Base-by-base conservation (phyloP, 2,329 filamentous ascomycete species). In the Bimuria novae-zelandiae region DNA sequence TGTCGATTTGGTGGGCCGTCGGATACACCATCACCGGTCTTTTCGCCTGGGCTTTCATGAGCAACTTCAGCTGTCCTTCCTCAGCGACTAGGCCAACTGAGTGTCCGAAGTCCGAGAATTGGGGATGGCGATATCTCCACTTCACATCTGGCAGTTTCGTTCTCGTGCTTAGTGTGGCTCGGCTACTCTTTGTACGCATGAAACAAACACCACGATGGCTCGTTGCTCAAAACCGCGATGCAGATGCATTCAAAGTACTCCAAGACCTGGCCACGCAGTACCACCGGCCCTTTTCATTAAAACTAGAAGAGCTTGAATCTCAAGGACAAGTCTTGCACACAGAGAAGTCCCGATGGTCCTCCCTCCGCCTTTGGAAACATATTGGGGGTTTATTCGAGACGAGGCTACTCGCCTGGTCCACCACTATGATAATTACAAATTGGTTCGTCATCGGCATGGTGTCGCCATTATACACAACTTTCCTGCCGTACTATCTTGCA, bases 31-130 rank as follows among this genome's bases (percentile, higher is more conserved):
- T 67, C 19, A 62, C 62, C 39, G 63, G 63, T 10, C 43, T 67
- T 3, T 29, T 67, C 17, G 61, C 78, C 4, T 68, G 79, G 79
- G 79, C 75, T 0, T 82, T 43, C 40, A 43, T 33, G 30, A 32
- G 16, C 27, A 70, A 67, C 63, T 69, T 25, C 41, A 49, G 8
- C 14, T 50, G 41, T 45, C 25, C 50, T 17, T 36, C 46, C 10
- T 44, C 56, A 27, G 50, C 59, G 21, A 57, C 52, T 3, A 8
- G 33, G 2, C 42, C 49, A 12, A 48, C 46, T 29, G 63, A 57
- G 42, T 25, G 32, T 33, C 32, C 49, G 33, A 33, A 39, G 3
- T 45, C 40, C 16, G 6, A 62, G 33, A 67, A 67, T 35, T 56
- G 55, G 63, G 64, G 63, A 5, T 67, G 64, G 64, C 55, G 64